phyloP scores from a whole-genome alignment of 208 protist genomes.

The Novymonas esmeraldas region DNA sequence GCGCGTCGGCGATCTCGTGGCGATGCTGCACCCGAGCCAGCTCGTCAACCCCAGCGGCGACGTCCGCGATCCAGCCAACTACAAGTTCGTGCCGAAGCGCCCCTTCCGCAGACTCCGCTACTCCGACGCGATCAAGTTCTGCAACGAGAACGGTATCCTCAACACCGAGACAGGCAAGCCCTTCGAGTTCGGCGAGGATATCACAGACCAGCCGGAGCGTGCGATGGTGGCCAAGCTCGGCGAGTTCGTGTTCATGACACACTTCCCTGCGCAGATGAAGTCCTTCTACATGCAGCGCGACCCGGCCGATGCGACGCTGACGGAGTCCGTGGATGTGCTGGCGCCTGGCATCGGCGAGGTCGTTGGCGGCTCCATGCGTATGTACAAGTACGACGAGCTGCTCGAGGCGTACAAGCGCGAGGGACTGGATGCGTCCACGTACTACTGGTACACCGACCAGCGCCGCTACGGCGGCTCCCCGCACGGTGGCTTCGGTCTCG shows the following conservation, averaged over 20 bases:
- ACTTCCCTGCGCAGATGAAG: slow-evolving; percentile 98
- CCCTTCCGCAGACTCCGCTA: slow-evolving; percentile 97
- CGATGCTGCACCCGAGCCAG: slow-evolving; percentile 92
- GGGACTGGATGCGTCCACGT: slow-evolving; percentile 93
- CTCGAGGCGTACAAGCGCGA: slow-evolving; percentile 93
- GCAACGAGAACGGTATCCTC: slow-evolving; percentile 94
- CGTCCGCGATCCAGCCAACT: slow-evolving; percentile 70
- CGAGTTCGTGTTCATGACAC: slow-evolving; percentile 96
- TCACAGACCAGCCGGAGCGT: slow-evolving; percentile 98
- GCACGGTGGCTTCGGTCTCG: slow-evolving; percentile 99
- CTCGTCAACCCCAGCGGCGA: slow-evolving; percentile 65
- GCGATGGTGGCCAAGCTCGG: slow-evolving; percentile 97
- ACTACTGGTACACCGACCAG: slow-evolving; percentile 99
- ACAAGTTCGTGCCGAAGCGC: slow-evolving; percentile 91
- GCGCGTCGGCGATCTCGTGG: slow-evolving; percentile 77
- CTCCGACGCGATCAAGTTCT: slow-evolving; percentile 96
- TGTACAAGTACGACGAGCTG: slow-evolving; percentile 94
- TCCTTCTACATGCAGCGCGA: slow-evolving; percentile 99
- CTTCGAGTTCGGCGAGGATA: slow-evolving; percentile 97
- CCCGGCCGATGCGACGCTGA: slow-evolving; percentile 80
- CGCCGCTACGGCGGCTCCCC: slow-evolving; percentile 97
- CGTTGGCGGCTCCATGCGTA: slow-evolving; percentile 98
- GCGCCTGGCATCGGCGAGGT: slow-evolving; percentile 99
- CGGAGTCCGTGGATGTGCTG: slow-evolving; percentile 96
- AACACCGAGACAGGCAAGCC: slow-evolving; percentile 90